Base-by-base conservation (phyloP, 2,329 filamentous ascomycete species). In the Westerdykella sp. region DNA sequence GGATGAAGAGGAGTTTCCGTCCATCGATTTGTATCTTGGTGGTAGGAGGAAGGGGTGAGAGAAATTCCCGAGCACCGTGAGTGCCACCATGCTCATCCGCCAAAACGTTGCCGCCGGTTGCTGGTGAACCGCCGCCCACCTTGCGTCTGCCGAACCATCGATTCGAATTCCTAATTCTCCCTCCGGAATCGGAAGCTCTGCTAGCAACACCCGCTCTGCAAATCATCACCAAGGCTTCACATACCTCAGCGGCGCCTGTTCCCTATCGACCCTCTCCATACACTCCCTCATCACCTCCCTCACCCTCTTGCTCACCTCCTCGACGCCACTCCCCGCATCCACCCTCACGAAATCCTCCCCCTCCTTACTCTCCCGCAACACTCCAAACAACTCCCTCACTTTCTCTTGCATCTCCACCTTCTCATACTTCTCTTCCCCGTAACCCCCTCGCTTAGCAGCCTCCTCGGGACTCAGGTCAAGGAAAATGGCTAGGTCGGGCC, bases 381-480 rank as follows among this genome's bases (percentile, higher is more conserved):
- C 69, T 34, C 69, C 76, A 65, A 95, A 96, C 39, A 94, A 64
- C 48, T 82, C 77, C 15, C 87, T 73, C 12, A 97, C 93, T 9
- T 81, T 77, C 47, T 76, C 73, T 70, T 98, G 93, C 80, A 95
- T 86, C 59, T 83, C 81, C 46, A 77, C 78, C 62, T 81, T 84
- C 71, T 98, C 93, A 60, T 97, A 98, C 49, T 87, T 76, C 73
- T 98, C 93, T 14, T 76, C 78, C 1, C 93, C 93, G 73, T 84
- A 98, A 0, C 88, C 91, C n/a, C 88, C 89, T 14, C 93, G 76
- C 55, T 76, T 76, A 23, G 78, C 79, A 9, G 89, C 89, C 46
- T 82, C 78, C 39, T 81, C 78, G 30, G 87, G 79, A 6, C 83
- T 80, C 40, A 97, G 78, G 60, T 93, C 87, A 25, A 98, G 75